Evolutionary conservation across 257 asterid genomes (phyloP), one percentile per base, ranked within the genome.

Genomic region (Cynanchum wilfordii): DNA sequence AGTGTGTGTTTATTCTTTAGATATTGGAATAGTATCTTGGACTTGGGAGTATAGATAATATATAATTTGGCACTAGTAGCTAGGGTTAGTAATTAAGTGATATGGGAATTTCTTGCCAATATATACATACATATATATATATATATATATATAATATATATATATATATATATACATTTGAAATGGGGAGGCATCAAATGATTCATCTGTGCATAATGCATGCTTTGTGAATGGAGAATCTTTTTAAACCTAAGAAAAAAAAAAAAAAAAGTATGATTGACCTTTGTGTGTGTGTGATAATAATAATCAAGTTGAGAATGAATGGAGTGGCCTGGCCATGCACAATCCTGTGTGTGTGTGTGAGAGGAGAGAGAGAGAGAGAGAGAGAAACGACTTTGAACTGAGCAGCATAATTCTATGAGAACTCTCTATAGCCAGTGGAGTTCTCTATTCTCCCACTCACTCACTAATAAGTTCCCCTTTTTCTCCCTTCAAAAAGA

Each of bases 381-480:
- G 68, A 57, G 27, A 68, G 57, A 63, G 50, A 11, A 47, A 64
- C 17, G 69, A 36, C 36, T 36, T 11, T 52, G 70, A 42, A 42
- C 47, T 42, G 0, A 40, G 45, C 5, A 42, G 57, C 12, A 16
- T 76, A 80, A 76, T 70, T 80, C 68, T 80, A 80, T 16, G 62
- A 66, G 54, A 11, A 10, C 52, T 2, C 15, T 3, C 20, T 25
- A 64, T 62, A 76, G 72, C 79, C 76, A 86, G 90, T 84, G 93
- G 89, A 83, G 84, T 85, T 83, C 88, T 79, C 87, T 88, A 87
- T 88, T 89, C 84, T 88, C 82, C 80, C 58, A 71, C 68, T 24
- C 15, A 75, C 85, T 84, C 7, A 42, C 47, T 42, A 42, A 42
- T 42, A 42, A 42, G 47, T 42, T 40, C 10, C 47, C 10, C 10